phyloP scores from a whole-genome alignment of 345 rosid genomes.

The Citrus reticulata region DNA sequence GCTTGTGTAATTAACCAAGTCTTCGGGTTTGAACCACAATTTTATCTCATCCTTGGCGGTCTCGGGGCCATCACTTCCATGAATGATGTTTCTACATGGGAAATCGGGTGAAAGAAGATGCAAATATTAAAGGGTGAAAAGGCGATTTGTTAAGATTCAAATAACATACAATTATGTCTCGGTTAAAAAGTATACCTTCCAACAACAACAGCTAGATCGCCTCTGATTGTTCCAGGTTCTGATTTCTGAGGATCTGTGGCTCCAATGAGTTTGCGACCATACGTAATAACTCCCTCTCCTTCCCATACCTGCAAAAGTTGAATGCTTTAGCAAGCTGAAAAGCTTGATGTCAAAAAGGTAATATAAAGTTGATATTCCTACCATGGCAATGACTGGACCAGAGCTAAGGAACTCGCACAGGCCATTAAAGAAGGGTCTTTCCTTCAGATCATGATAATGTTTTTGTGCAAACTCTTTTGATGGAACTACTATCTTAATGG shows the following conservation, averaged over 20 bases:
- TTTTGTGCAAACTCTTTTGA: slow-evolving; percentile 83
- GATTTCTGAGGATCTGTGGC: slow-evolving; percentile 99
- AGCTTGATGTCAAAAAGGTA: background rate
- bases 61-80: slow-evolving; percentile 98
- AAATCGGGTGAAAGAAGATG: background rate
- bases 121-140: background rate
- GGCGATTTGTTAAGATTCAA: background rate
- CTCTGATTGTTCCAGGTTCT: slow-evolving; percentile 96
- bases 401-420: slow-evolving; percentile 98
- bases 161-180: background rate
- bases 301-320: slow-evolving; percentile 79
- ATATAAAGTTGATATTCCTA: slow-evolving; percentile 20
- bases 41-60: slow-evolving; percentile 89
- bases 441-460: slow-evolving; percentile 91
- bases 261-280: slow-evolving; percentile 93
- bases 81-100: slow-evolving; percentile 79
- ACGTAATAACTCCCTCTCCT: slow-evolving; percentile 94
- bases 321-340: background rate
- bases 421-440: slow-evolving; percentile 92
- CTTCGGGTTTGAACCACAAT: slow-evolving; percentile 96
- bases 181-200: slow-evolving; percentile 58
- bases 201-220: slow-evolving; percentile 91
- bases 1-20: slow-evolving; percentile 73
- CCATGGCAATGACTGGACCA: slow-evolving; percentile 98
- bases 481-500: slow-evolving; percentile 70